A percentile compares a stretch with the other conserved stretches of the same genome.
Conservation (phyloP, 176 grass and related monocot species). For the Echinochloa phyllopogon region DNA sequence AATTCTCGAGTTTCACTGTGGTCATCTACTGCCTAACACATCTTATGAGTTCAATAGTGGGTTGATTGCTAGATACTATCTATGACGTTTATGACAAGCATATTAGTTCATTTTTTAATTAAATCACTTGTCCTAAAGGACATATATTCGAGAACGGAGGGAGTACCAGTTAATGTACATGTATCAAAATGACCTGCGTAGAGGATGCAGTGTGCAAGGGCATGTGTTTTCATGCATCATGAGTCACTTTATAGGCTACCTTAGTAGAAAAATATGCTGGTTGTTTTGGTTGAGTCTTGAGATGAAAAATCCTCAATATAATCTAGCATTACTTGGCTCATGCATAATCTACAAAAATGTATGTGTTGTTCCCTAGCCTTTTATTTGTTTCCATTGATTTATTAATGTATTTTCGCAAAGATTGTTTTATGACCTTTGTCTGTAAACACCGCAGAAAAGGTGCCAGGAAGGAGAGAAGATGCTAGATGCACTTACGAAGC, state of each 20-base stretch:
- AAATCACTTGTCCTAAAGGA: no score
- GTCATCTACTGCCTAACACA: not conserved
- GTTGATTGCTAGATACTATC: not conserved
- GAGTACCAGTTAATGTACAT: not conserved
- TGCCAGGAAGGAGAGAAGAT: conserved; percentile 46
- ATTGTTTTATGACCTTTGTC: not conserved
- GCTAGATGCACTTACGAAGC: conserved; percentile 35
- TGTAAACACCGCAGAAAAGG: conserved; percentile 43
- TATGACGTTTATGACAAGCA: no score
- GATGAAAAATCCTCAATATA: conserved; percentile 6
- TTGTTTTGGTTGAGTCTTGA: not conserved
- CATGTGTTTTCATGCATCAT: not conserved
- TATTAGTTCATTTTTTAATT: no score
- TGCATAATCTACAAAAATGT: conserved; percentile 1
- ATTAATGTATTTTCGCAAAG: not conserved
- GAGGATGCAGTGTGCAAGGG: not conserved
- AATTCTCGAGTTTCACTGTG: not conserved
- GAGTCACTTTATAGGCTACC: not conserved
- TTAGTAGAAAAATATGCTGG: not conserved
- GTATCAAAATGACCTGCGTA: not conserved
- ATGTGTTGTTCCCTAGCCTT: not conserved
- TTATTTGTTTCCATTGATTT: not conserved
- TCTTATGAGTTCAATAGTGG: not conserved
- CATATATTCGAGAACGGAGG: no score
- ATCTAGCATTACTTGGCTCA: not conserved